Evolutionary conservation across 768 basidiomycete species (phyloP), one percentile per base, ranked within the genome.

Genomic region (Leccinum longicurvipes): DNA sequence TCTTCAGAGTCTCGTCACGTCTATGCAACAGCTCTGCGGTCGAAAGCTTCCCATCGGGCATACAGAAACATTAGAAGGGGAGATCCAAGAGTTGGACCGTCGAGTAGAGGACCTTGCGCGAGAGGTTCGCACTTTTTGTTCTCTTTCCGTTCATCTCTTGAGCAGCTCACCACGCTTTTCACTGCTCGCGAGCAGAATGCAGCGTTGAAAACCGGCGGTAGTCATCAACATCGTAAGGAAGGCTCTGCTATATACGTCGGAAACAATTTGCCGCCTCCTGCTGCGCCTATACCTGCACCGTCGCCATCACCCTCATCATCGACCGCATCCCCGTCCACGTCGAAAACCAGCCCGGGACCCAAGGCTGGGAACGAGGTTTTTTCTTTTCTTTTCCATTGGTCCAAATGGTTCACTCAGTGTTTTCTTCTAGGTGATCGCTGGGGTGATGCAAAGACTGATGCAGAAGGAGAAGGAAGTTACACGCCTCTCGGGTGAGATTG

Each of bases 401-500:
- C 10, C 24, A 1, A 11, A 41, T 47, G 17, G 36, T 41, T 52
- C 32, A 55, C 17, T 15, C 6, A 6, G 42, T 23, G 12, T 25
- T 4, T 47, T 24, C 53, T 12, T 4, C 6, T 21, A 88, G 81
- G 85, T 80, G 59, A 79, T 87, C 54, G 80, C 84, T 58, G 90
- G 89, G 2, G 66, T 95, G 19, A 82, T 93, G 9, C 90, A 92
- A 63, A 83, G 90, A 10, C 76, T 95, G 15, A 82, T 88, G 3
- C 81, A 85, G 67, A 93, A 93, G 68, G 93, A 97, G 74, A 91
- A 89, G 63, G 84, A 93, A 69, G 89, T 92, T 2, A 66, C 83
- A 2, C 83, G 86, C 53, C 77, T 95, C 2, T 85, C 86, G 65
- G 78, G 79, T 4, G 88, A 93, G 64, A 71, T 94, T 19, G 87